Evolutionary conservation across 495 filamentous ascomycete genomes (phyloP).

Genomic region (Penicillium arizonense): DNA sequence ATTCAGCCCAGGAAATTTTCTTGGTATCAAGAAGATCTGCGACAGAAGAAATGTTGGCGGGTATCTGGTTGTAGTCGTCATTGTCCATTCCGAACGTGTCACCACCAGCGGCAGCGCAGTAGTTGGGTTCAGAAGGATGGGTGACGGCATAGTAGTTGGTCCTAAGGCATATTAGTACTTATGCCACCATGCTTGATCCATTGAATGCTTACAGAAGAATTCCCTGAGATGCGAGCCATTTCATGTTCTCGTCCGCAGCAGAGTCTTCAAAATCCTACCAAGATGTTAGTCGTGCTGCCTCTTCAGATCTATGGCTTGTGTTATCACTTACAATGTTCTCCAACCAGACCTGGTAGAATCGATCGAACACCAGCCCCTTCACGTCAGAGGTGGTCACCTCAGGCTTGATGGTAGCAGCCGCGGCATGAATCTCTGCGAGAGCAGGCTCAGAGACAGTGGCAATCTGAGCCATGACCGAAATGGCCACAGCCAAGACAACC

Average conservation of each 20-base stretch:
- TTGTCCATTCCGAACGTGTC: conserved; percentile 70
- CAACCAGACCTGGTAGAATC: conserved; percentile 67
- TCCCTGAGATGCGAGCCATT: conserved; percentile 57
- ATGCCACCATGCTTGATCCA: too few relatives aligned
- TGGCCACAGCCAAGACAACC: conserved; percentile 19
- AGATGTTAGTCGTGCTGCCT: not conserved
- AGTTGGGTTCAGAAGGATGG: conserved; percentile 72
- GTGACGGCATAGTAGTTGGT: conserved; percentile 62
- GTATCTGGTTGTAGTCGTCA: conserved; percentile 56
- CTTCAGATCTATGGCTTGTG: not conserved
- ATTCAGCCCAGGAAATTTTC: conserved; percentile 65
- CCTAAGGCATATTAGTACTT: too few relatives aligned
- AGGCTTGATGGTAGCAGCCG: conserved; percentile 28
- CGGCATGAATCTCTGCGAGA: conserved; percentile 25
- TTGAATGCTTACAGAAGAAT: conserved; percentile 41
- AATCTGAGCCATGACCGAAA: conserved; percentile 22
- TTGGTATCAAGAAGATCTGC: conserved; percentile 67
- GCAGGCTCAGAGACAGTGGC: conserved; percentile 29
- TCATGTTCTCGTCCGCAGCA: conserved; percentile 48
- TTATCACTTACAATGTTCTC: conserved; percentile 61
- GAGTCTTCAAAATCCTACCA: conserved; percentile 54
- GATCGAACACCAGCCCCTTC: conserved; percentile 61
- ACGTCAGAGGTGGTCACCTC: conserved; percentile 55
- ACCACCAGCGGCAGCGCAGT: conserved; percentile 59
- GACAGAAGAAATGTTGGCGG: conserved; percentile 61